Percentiles rank a stretch among this genome's conserved stretches.
These are phyloP conservation scores for Sphaceloma murrayae DNA, from an alignment of 2,329 filamentous ascomycete genomes.

Conservation along the genomic window DNA sequence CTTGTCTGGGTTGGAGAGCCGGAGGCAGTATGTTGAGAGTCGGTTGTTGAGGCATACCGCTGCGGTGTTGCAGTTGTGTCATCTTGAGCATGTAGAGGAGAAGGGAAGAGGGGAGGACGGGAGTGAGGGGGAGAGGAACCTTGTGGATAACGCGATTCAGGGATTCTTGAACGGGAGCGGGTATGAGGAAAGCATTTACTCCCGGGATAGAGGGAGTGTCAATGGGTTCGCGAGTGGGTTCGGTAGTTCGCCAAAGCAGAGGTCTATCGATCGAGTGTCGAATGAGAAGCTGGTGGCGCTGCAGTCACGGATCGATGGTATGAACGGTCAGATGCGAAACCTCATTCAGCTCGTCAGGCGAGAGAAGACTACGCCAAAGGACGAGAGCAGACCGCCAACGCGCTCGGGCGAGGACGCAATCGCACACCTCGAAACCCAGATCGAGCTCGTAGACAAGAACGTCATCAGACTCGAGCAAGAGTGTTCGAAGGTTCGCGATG, in stretches of 20 bases:
- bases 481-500: constrained; percentile 19
- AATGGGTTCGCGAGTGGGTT: constrained; percentile 4
- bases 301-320: constrained; percentile 26
- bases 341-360: constrained; percentile 17
- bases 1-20: constrained; percentile 68
- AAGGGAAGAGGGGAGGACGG: not conserved
- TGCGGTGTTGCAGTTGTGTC: constrained; percentile 81
- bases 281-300: constrained; percentile 21
- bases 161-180: constrained; percentile 15
- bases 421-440: constrained; percentile 18
- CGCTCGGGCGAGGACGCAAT: constrained; percentile 17
- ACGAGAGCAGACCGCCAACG: not conserved
- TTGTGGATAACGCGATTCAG: constrained; percentile 9
- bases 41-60: constrained; percentile 82
- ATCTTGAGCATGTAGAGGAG: constrained; percentile 51
- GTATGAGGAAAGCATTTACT: constrained; percentile 19
- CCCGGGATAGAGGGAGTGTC: constrained; percentile 5
- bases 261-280: constrained; percentile 20
- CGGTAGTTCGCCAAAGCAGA: constrained; percentile 4
- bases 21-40: constrained; percentile 63
- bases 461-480: constrained; percentile 18
- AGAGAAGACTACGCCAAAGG: constrained; percentile 11
- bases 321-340: constrained; percentile 27
- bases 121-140: constrained; percentile 3
- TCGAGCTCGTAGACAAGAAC: constrained; percentile 18